These are phyloP conservation scores for Pseudonitzschia delicatissima DNA, from an alignment of 108 stramenopile species.

Conservation along the genomic window DNA sequence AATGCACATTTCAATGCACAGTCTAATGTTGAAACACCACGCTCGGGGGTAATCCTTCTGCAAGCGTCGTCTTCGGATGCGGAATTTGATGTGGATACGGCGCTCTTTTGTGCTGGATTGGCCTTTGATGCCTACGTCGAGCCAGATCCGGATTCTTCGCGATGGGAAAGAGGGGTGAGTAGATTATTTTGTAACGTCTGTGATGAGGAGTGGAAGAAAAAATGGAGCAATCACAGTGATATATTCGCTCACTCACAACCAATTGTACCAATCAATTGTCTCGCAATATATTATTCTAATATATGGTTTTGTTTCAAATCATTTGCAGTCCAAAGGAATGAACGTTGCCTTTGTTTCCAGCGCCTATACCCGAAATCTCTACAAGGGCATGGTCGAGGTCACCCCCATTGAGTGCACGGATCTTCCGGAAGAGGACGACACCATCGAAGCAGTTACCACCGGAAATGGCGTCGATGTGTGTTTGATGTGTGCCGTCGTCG, in stretches of 20 bases:
- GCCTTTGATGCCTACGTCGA: slow-evolving; percentile 83
- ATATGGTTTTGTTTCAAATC: not conserved
- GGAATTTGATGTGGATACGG: slow-evolving; percentile 50
- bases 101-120: slow-evolving; percentile 74
- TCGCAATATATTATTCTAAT: not conserved
- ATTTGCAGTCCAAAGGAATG: slow-evolving; percentile 48
- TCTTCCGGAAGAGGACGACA: slow-evolving; percentile 73
- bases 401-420: slow-evolving; percentile 47
- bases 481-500: slow-evolving; percentile 58
- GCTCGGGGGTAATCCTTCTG: no score
- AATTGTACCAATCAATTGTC: not conserved
- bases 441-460: slow-evolving; percentile 52
- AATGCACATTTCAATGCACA: no score
- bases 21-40: no score
- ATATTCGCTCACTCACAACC: not conserved
- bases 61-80: no score
- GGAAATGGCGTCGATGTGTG: slow-evolving; percentile 74
- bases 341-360: slow-evolving; percentile 68
- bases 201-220: not conserved
- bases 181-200: not conserved
- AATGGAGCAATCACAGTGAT: not conserved
- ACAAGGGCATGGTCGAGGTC: slow-evolving; percentile 73
- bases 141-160: slow-evolving; percentile 61
- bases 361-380: slow-evolving; percentile 64
- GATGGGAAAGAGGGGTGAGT: slow-evolving; percentile 71